Evolutionary conservation across 352 stramenopile genomes (phyloP).

Genomic region (Aphanomyces astaci): DNA sequence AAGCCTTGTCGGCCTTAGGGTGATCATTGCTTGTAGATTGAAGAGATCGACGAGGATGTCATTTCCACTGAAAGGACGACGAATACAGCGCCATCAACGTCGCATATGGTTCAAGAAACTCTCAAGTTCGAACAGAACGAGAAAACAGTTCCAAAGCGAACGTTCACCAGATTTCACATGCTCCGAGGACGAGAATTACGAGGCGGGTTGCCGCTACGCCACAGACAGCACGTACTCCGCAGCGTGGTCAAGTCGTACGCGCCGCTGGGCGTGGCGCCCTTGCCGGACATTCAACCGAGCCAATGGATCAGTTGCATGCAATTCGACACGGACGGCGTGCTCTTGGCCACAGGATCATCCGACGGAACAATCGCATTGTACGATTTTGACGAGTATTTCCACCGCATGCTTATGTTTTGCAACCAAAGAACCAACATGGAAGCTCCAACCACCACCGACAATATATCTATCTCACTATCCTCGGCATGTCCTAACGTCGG

Average conservation of each 20-base stretch:
- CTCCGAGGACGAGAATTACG: neutral
- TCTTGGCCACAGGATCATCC: slow-evolving; percentile 53
- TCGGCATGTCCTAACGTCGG: too few relatives aligned
- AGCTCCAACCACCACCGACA: too few relatives aligned
- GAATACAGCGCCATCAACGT: too few relatives aligned
- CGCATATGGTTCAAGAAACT: slow-evolving; percentile 3
- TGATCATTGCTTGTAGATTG: neutral
- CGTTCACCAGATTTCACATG: neutral
- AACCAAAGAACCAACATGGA: slow-evolving; percentile 2
- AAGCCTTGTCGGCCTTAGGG: too few relatives aligned
- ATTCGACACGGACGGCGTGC: slow-evolving; percentile 58
- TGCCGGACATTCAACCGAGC: neutral
- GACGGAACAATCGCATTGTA: slow-evolving; percentile 65
- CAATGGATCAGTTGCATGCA: slow-evolving; percentile 43
- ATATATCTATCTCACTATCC: too few relatives aligned
- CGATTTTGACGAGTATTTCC: slow-evolving; percentile 72
- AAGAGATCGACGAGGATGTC: slow-evolving; percentile 21
- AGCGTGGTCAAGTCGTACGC: neutral
- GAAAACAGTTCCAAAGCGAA: neutral
- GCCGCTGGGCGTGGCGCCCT: neutral
- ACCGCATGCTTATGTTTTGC: slow-evolving; percentile 24
- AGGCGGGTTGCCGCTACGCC: neutral
- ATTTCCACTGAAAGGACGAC: too few relatives aligned
- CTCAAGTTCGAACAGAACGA: neutral
- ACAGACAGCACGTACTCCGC: neutral